Evolutionary conservation across 2,329 filamentous ascomycete genomes (phyloP), one percentile per base, ranked within the genome.

Genomic region (Cordyceps tenuipes): DNA sequence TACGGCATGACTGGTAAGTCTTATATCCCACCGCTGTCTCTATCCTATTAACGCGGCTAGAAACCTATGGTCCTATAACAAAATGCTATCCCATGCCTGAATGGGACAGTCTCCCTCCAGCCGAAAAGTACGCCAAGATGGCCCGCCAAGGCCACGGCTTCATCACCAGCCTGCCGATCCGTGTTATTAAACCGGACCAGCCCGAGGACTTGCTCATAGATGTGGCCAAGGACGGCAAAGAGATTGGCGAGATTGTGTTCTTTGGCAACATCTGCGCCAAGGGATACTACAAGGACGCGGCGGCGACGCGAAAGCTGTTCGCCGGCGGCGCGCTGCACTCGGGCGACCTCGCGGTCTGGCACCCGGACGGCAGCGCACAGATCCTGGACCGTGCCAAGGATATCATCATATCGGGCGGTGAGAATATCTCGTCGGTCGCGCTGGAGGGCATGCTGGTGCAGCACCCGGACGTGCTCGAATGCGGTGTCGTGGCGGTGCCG

Each of bases 401-500:
- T 70, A 97, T 99, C 57, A 99, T 99, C 68, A 99, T 99, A 64
- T 95, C 90, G 57, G 92, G 93, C 51, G 94, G 94, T 61, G 94
- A 99, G 73, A 99, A 99, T 72, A 97, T 99, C 63, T 96, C 90
- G 3, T 95, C 90, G 0, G 88, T 99, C 1, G 91, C 94, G 0
- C 81, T 99, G 3, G 94, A 99, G 75, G 85, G 87, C 62, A 90
- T 96, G 86, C 82, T 99, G 1, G 88, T 88, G 6, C 87, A 90
- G 53, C 94, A 99, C 71, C 91, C 92, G 0, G 85, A 90, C 65
- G 84, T 99, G 43, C 83, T 99, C 26, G 94, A 99, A 76, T 92
- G 88, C 1, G 94, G 91, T 43, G 92, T 97, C 36, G 90, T 97
- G 5, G 89, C 90, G 1, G 87, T 97, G 0, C 80, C 87, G 0